Conservation (phyloP, 306 rosid species). For the Hylodesmum podocarpum region DNA sequence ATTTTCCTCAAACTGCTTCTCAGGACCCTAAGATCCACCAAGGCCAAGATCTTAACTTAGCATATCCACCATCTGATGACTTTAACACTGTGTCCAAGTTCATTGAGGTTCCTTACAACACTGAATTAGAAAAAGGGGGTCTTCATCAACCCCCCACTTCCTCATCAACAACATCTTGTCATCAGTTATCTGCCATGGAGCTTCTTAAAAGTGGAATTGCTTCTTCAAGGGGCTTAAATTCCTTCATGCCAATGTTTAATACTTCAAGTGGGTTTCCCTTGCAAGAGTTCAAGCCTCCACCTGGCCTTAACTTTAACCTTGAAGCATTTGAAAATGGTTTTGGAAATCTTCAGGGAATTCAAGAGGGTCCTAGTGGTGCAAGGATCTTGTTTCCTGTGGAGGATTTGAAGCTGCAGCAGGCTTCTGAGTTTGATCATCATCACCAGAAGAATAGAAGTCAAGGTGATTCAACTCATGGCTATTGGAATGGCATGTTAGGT, state of each 20-base stretch:
- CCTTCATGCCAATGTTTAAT: constrained; percentile 64
- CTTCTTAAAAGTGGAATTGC: constrained; percentile 65
- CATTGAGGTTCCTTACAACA: constrained; percentile 40
- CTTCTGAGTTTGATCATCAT: constrained; percentile 49
- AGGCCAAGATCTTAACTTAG: constrained; percentile 86
- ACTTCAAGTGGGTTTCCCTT: constrained; percentile 59
- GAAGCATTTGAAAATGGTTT: constrained; percentile 73
- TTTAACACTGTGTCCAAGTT: constrained; percentile 47
- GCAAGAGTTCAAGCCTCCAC: constrained; percentile 65
- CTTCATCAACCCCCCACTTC: constrained; percentile 45
- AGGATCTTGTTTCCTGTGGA: constrained; percentile 82
- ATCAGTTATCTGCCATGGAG: constrained; percentile 63
- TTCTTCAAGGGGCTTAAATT: constrained; percentile 62
- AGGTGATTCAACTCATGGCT: constrained; percentile 70
- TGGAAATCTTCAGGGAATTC: constrained; percentile 58
- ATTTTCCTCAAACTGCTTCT: constrained; percentile 48
- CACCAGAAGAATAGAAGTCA: constrained; percentile 46
- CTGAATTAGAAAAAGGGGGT: constrained; percentile 28
- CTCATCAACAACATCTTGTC: constrained; percentile 33
- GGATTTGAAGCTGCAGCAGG: constrained; percentile 80
- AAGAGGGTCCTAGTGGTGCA: constrained; percentile 49
- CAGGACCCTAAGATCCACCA: constrained; percentile 75
- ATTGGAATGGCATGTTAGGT: constrained; percentile 92
- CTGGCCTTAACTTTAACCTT: constrained; percentile 56
- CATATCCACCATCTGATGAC: constrained; percentile 61